These are phyloP conservation scores for Incumbomyces lentus DNA, from an alignment of 2,329 filamentous ascomycete species.

Conservation along the genomic window DNA sequence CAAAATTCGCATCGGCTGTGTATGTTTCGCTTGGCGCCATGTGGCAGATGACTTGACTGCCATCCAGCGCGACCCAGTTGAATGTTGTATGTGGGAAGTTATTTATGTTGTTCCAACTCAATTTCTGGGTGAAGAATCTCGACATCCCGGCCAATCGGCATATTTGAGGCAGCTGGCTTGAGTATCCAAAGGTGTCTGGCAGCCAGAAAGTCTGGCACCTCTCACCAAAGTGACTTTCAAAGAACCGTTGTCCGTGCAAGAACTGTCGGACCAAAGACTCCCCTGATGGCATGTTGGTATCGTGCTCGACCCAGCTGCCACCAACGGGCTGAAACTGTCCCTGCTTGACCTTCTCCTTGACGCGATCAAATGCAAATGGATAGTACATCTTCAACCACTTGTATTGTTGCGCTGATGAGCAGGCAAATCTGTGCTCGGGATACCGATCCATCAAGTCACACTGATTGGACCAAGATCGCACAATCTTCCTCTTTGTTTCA, in stretches of 20 bases:
- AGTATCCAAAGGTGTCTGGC: slow-evolving; percentile 96
- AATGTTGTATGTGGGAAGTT: slow-evolving; percentile 98
- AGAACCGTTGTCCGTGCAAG: slow-evolving; percentile 88
- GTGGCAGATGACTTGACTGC: slow-evolving; percentile 92
- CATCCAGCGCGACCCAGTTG: slow-evolving; percentile 94
- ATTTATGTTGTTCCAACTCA: slow-evolving; percentile 99
- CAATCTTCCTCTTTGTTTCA: slow-evolving; percentile 94
- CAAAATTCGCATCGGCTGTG: slow-evolving; percentile 87
- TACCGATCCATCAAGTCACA: slow-evolving; percentile 92
- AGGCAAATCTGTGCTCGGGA: slow-evolving; percentile 83
- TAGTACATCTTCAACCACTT: slow-evolving; percentile 93
- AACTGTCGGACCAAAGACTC: slow-evolving; percentile 93
- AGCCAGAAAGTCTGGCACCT: slow-evolving; percentile 92
- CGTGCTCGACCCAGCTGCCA: slow-evolving; percentile 97
- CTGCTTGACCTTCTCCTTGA: slow-evolving; percentile 81
- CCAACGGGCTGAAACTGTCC: slow-evolving; percentile 91
- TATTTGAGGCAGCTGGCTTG: slow-evolving; percentile 83
- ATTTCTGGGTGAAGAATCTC: slow-evolving; percentile 92
- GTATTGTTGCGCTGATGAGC: slow-evolving; percentile 92
- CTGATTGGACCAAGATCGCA: slow-evolving; percentile 91
- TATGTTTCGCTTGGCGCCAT: slow-evolving; percentile 96
- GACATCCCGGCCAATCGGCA: slow-evolving; percentile 93
- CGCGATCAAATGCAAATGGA: slow-evolving; percentile 76
- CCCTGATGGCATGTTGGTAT: slow-evolving; percentile 93
- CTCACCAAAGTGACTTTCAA: slow-evolving; percentile 82